Base-by-base conservation (phyloP, 1,139 yeast species). In the Hansenula anomala region DNA sequence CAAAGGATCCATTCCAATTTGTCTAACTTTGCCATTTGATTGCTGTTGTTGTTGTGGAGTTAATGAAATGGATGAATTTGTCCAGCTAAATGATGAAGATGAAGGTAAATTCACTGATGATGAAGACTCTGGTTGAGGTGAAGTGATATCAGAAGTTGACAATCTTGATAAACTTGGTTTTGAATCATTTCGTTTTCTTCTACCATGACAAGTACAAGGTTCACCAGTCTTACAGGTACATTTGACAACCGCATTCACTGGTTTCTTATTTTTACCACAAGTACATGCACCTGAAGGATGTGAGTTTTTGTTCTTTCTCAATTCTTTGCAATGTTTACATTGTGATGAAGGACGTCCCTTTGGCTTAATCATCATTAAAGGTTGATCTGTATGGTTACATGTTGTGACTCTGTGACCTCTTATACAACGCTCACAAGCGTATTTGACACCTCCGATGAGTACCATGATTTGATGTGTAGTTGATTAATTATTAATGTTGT, bases 291-390 rank as follows among this genome's bases (percentile, higher is more conserved):
- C 77, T 1, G 62, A 52, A 1, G 67, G 60, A 56, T 87, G 95
- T 9, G 80, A 66, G 49, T 81, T 78, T 51, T 81, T 83, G 44
- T 70, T 59, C 57, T 82, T 84, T 33, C 96, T 70, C 52, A 80
- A 78, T 42, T 84, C 92, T 44, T 92, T 79, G 58, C 97, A 90
- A 57, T 86, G 95, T 32, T 74, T 71, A 55, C 97, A 90, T 58
- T 89, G 96, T 4, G 96, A 81, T 0, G 96, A 80, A 1, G 98
- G 98, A 40, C 98, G 71, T 5, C 98, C 98, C 59, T 90, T 92
- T 12, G 96, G 96, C 59, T 90, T 90, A 60, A 92, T 90, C 87
- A 84, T 83, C 57, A 87, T 82, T 48, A 92, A 66, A 4, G 95
- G 95, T 56, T 85, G 88, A 52, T 92, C 96, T 1, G 92, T 80